A percentile compares a stretch with the other conserved stretches of the same genome.
Conservation (phyloP, 139 green algal species). For the Volvox reticuliferus region DNA sequence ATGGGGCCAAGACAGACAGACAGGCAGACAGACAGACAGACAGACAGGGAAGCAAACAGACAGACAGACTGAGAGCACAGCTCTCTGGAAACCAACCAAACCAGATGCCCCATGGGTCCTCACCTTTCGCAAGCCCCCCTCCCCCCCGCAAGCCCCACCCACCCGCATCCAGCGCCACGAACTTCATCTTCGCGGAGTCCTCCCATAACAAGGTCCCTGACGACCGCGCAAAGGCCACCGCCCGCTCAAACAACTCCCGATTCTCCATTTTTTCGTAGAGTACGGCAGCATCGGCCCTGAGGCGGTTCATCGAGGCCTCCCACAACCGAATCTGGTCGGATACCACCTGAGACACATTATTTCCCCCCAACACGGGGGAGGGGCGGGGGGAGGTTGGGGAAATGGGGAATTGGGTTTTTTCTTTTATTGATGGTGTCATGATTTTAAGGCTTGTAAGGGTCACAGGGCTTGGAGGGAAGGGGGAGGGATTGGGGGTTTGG, state of each 20-base stretch:
- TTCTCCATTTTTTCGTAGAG: constrained; percentile 82
- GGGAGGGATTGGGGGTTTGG: neutral
- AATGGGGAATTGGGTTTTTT: neutral
- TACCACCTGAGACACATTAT: constrained; percentile 72
- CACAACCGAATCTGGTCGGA: constrained; percentile 86
- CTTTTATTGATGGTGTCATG: too few relatives aligned
- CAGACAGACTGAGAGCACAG: too few relatives aligned
- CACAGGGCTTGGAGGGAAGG: too few relatives aligned
- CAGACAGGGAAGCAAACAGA: too few relatives aligned
- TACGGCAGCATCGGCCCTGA: constrained; percentile 51
- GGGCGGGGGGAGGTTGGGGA: neutral
- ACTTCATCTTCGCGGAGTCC: constrained; percentile 25
- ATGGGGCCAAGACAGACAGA: neutral
- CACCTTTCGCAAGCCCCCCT: too few relatives aligned
- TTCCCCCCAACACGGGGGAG: too few relatives aligned
- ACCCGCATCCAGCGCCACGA: constrained; percentile 32
- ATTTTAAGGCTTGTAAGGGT: neutral
- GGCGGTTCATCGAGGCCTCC: constrained; percentile 78
- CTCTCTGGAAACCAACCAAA: too few relatives aligned
- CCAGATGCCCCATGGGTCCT: too few relatives aligned
- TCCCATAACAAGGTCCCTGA: constrained; percentile 68
- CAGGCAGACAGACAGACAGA: too few relatives aligned
- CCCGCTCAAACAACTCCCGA: constrained; percentile 61
- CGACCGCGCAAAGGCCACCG: constrained; percentile 51
- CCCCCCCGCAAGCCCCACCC: neutral